These are phyloP conservation scores for Crepidotus variabilis DNA, from an alignment of 768 basidiomycete genomes.

Conservation along the genomic window DNA sequence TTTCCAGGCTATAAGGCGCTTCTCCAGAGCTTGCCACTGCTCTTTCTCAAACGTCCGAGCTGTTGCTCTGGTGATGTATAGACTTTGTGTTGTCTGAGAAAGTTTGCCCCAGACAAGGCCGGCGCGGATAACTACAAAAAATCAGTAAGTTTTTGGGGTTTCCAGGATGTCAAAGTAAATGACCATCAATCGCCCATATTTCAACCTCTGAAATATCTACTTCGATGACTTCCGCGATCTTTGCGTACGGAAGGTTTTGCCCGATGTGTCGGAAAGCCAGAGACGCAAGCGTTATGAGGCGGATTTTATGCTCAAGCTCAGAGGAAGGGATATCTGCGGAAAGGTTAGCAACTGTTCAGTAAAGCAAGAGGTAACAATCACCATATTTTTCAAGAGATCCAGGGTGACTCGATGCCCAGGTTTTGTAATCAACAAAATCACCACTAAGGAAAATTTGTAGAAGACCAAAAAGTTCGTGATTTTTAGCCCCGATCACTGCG, in stretches of 20 bases:
- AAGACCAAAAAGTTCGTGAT: constrained; percentile 71
- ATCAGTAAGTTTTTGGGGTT: constrained; percentile 5
- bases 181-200: constrained; percentile 86
- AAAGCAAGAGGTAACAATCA: constrained; percentile 25
- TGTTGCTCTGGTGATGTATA: constrained; percentile 71
- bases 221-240: constrained; percentile 64
- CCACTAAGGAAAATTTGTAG: constrained; percentile 70
- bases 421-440: constrained; percentile 56
- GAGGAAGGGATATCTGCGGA: constrained; percentile 25
- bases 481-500: constrained; percentile 58
- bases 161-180: constrained; percentile 9
- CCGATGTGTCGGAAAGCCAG: constrained; percentile 78
- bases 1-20: constrained; percentile 76
- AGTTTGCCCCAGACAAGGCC: constrained; percentile 80
- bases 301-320: constrained; percentile 74
- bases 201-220: constrained; percentile 68
- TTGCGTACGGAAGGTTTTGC: constrained; percentile 65
- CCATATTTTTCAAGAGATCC: constrained; percentile 53
- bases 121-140: constrained; percentile 65
- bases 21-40: constrained; percentile 80
- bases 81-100: constrained; percentile 71
- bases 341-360: neutral
- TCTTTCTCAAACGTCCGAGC: constrained; percentile 71
- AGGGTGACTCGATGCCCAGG: constrained; percentile 54
- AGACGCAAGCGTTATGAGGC: constrained; percentile 70